Evolutionary conservation across 768 basidiomycete species (phyloP).

Genomic region (Lactarius akahatsu): DNA sequence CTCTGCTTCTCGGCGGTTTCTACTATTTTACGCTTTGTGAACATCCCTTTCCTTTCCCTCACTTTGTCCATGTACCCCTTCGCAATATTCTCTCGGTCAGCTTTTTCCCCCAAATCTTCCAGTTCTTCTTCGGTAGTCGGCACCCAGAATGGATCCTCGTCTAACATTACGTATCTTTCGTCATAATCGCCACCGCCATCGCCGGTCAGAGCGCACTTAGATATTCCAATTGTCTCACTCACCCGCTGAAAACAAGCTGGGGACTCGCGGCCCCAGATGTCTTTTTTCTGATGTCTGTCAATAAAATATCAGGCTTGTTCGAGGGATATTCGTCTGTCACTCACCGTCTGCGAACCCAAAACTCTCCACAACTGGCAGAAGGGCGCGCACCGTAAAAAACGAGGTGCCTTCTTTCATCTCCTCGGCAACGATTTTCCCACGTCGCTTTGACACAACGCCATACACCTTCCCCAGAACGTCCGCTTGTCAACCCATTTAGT

Average conservation of each 20-base stretch:
- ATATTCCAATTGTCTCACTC: constrained; percentile 33
- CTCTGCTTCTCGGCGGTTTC: constrained; percentile 97
- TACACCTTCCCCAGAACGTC: constrained; percentile 98
- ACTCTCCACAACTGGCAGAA: constrained; percentile 94
- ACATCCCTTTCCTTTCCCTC: constrained; percentile 90
- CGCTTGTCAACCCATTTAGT: constrained; percentile 47
- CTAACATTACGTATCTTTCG: constrained; percentile 83
- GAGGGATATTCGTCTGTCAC: constrained; percentile 31
- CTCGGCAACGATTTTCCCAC: constrained; percentile 91
- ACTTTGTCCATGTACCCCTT: constrained; percentile 91
- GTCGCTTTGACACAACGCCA: constrained; percentile 86
- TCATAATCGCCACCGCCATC: constrained; percentile 29
- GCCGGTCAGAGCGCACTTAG: constrained; percentile 4
- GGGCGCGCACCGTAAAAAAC: constrained; percentile 88
- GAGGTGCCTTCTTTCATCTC: constrained; percentile 98
- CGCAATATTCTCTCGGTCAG: constrained; percentile 90
- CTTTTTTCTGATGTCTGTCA: constrained; percentile 86
- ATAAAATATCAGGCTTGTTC: constrained; percentile 3
- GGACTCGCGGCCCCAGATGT: constrained; percentile 98
- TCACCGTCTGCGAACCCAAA: constrained; percentile 96
- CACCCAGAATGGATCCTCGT: constrained; percentile 97
- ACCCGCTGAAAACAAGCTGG: constrained; percentile 96
- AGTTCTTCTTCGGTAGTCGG: constrained; percentile 96
- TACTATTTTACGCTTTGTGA: constrained; percentile 92
- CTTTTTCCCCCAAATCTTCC: constrained; percentile 95